Percentiles rank a stretch among this genome's conserved stretches.
These are phyloP conservation scores for Nicotiana rustica DNA, from an alignment of 305 asterid species.

Conservation along the genomic window DNA sequence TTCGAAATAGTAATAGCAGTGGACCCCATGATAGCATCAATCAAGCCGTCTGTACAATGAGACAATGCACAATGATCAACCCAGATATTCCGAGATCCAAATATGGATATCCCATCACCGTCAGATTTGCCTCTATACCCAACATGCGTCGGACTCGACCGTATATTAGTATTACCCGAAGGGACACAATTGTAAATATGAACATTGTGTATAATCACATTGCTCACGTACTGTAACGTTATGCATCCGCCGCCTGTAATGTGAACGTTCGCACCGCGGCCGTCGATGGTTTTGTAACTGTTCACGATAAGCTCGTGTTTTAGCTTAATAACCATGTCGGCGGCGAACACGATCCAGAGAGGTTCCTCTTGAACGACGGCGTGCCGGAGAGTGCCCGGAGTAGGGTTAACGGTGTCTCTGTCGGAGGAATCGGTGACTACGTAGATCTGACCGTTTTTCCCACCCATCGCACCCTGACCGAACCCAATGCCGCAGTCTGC, in stretches of 20 bases:
- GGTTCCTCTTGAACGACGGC: slow-evolving; percentile 42
- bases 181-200: slow-evolving; percentile 44
- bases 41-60: slow-evolving; percentile 43
- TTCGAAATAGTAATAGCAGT: slow-evolving; percentile 48
- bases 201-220: slow-evolving; percentile 44
- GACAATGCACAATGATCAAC: slow-evolving; percentile 48
- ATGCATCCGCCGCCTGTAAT: slow-evolving; percentile 45
- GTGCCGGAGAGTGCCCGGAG: slow-evolving; percentile 40
- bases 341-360: slow-evolving; percentile 41
- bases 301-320: slow-evolving; percentile 41
- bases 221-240: slow-evolving; percentile 43
- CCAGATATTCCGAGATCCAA: slow-evolving; percentile 43
- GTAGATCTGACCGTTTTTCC: slow-evolving; percentile 49
- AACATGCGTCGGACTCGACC: slow-evolving; percentile 39
- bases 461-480: slow-evolving; percentile 48
- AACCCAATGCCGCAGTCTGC: slow-evolving; percentile 54
- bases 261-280: slow-evolving; percentile 46
- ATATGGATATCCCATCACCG: slow-evolving; percentile 49
- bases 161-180: slow-evolving; percentile 32
- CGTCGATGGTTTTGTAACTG: slow-evolving; percentile 45
- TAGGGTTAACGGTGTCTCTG: slow-evolving; percentile 38
- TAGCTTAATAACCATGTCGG: slow-evolving; percentile 39
- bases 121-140: slow-evolving; percentile 43
- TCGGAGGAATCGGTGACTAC: slow-evolving; percentile 46
- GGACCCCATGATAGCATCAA: slow-evolving; percentile 47